phyloP scores from a whole-genome alignment of 306 rosid species.

The Ochetophila trinervis region DNA sequence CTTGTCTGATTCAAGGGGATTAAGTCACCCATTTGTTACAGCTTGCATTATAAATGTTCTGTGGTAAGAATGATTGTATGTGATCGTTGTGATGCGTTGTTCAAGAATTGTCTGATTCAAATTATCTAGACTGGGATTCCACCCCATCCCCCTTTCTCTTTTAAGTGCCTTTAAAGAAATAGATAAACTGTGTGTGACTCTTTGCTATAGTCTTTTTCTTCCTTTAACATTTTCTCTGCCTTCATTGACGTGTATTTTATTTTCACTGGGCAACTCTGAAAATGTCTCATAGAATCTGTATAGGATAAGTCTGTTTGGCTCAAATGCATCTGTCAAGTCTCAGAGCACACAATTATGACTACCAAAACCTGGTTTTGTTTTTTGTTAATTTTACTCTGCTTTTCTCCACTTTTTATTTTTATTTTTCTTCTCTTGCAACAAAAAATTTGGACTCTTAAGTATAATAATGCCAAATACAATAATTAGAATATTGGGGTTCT shows the following conservation, averaged over 20 bases:
- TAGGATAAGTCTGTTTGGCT: background rate
- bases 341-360: no score
- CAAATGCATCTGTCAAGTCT: no score
- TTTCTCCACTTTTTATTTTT: background rate
- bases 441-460: background rate
- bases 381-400: background rate
- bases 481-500: no score
- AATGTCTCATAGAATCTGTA: background rate
- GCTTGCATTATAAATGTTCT: background rate
- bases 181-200: background rate
- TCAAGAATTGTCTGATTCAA: background rate
- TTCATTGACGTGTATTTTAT: background rate
- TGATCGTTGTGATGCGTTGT: background rate
- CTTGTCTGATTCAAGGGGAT: background rate
- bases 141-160: no score
- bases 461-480: background rate
- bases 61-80: background rate
- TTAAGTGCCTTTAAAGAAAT: background rate
- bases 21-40: background rate
- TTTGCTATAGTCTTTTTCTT: background rate
- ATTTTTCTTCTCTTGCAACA: background rate
- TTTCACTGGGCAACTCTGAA: background rate
- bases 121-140: background rate
- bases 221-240: background rate
- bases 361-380: no score